Conservation (phyloP, 768 basidiomycete species). For the Tylopilus rubrobrunneus region DNA sequence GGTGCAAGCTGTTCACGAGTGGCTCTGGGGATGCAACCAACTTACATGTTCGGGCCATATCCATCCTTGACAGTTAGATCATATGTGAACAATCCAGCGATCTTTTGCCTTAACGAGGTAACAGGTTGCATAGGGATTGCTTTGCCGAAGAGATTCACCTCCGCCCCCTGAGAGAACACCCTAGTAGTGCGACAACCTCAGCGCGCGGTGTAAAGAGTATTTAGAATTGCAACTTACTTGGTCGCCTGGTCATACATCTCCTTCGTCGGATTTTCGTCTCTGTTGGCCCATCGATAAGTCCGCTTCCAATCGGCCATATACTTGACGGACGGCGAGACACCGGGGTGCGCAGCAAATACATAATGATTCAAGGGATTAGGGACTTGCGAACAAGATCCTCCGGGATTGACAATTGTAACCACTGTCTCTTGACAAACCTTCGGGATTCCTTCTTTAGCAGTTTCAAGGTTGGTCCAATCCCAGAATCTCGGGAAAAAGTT, state of each 20-base stretch:
- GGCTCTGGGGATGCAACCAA: not conserved
- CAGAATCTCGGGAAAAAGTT: constrained; percentile 9
- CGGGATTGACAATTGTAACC: not conserved
- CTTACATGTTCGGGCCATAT: constrained; percentile 20
- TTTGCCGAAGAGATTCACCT: too few species aligned
- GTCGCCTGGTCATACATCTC: constrained; percentile 12
- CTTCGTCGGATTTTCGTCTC: not conserved
- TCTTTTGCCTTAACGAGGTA: constrained; percentile 14
- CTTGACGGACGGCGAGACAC: not conserved
- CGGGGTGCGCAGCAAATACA: constrained; percentile 1
- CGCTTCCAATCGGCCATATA: constrained; percentile 8
- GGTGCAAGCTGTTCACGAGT: not conserved
- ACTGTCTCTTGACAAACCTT: not conserved
- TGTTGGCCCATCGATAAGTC: constrained; percentile 16
- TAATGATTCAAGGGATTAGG: constrained; percentile 17
- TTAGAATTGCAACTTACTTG: constrained; percentile 1
- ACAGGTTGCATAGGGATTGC: not conserved
- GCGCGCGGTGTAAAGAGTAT: too few species aligned
- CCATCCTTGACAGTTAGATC: constrained; percentile 6
- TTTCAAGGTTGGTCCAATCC: constrained; percentile 13
- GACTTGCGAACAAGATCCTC: not conserved
- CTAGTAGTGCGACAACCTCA: not conserved
- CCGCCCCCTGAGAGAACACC: not conserved
- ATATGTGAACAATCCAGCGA: constrained; percentile 13
- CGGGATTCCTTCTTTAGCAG: constrained; percentile 5